Evolutionary conservation across 345 rosid species (phyloP).

Genomic region (Pelargonium nanum): DNA sequence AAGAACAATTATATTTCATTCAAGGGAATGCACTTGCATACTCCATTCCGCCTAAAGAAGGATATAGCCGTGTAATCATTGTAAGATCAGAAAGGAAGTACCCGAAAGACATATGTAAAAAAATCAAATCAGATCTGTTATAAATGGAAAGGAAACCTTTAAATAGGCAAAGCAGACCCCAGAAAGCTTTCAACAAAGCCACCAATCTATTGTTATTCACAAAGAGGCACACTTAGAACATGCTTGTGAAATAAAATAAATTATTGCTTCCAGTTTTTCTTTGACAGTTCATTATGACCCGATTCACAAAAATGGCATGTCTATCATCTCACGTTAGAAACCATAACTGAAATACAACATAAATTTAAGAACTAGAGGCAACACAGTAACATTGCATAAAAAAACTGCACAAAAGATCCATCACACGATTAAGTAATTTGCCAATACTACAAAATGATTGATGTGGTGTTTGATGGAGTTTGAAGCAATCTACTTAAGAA

Average conservation of each 20-base stretch:
- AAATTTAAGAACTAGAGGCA: background rate
- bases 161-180: background rate
- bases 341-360: background rate
- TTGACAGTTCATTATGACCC: background rate
- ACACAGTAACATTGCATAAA: background rate
- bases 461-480: background rate
- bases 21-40: conserved; percentile 43
- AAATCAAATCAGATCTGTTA: background rate
- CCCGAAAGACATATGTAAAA: conserved; percentile 68
- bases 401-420: background rate
- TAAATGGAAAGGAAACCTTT: background rate
- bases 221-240: no score
- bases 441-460: background rate
- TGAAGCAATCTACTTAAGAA: background rate
- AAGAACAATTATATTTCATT: background rate
- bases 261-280: no score
- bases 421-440: background rate
- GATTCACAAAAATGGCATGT: background rate
- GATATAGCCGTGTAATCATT: conserved; percentile 76
- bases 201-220: no score
- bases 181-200: no score
- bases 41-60: conserved; percentile 78
- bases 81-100: conserved; percentile 73
- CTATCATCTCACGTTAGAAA: background rate
- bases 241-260: no score